phyloP scores from a whole-genome alignment of 2,329 filamentous ascomycete species.

The Apiospora koreana region DNA sequence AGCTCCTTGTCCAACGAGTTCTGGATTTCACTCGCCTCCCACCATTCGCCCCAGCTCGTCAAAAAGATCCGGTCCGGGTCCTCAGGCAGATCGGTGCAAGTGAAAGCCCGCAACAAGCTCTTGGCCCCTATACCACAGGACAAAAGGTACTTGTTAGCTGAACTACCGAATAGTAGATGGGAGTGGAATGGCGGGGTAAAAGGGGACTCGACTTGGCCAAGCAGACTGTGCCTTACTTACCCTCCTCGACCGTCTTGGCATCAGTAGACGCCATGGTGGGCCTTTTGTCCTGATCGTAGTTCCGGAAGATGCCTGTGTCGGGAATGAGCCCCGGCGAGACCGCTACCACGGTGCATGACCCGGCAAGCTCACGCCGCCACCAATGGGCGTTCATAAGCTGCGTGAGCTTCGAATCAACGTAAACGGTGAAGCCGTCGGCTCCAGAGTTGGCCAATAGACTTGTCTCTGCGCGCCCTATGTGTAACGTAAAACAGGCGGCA shows the following conservation, averaged over 20 bases:
- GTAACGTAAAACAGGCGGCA: neutral
- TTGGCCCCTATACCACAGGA: slow-evolving; percentile 39
- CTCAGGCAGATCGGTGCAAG: slow-evolving; percentile 46
- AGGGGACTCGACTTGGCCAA: neutral
- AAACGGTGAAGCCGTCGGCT: slow-evolving; percentile 31
- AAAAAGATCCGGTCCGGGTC: slow-evolving; percentile 55
- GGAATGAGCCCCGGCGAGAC: slow-evolving; percentile 56
- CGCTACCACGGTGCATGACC: slow-evolving; percentile 47
- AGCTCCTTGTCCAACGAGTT: slow-evolving; percentile 45
- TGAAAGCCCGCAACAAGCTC: slow-evolving; percentile 47
- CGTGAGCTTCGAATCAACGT: slow-evolving; percentile 49
- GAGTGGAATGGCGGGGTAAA: too few species aligned
- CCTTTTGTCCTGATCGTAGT: slow-evolving; percentile 25
- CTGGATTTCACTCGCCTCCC: slow-evolving; percentile 45
- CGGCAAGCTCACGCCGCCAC: slow-evolving; percentile 55
- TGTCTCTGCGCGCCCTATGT: slow-evolving; percentile 13
- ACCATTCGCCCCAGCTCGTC: slow-evolving; percentile 60
- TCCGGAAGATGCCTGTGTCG: slow-evolving; percentile 42
- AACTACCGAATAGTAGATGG: neutral
- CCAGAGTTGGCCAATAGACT: slow-evolving; percentile 38
- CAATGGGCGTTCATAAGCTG: slow-evolving; percentile 54
- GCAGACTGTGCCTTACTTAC: slow-evolving; percentile 30
- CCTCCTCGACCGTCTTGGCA: slow-evolving; percentile 49
- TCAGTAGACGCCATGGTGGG: slow-evolving; percentile 40
- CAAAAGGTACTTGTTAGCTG: neutral